phyloP scores from a whole-genome alignment of 1,284 basidiomycete genomes.

The Ustilago trichophora region DNA sequence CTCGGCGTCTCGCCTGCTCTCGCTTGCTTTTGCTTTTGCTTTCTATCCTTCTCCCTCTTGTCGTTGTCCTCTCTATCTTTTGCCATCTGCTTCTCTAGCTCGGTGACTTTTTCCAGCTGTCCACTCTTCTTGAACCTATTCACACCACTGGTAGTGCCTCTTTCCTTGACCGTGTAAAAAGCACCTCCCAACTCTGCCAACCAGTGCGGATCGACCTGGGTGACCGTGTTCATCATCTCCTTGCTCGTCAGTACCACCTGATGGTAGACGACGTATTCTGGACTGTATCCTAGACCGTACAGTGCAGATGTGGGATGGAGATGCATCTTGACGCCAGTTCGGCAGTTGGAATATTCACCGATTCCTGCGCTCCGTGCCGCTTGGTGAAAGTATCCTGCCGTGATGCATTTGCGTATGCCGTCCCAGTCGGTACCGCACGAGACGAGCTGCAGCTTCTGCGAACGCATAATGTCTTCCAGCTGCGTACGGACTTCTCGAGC shows the following conservation, averaged over 20 bases:
- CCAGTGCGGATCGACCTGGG: conserved; percentile 66
- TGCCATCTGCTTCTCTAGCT: conserved; percentile 74
- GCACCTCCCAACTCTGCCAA: conserved; percentile 74
- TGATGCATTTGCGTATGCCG: conserved; percentile 93
- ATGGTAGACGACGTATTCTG: conserved; percentile 95
- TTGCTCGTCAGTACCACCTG: conserved; percentile 70
- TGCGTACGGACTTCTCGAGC: conserved; percentile 95
- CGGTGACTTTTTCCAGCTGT: conserved; percentile 87
- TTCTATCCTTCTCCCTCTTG: conserved; percentile 16
- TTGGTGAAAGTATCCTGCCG: conserved; percentile 98
- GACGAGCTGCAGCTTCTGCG: conserved; percentile 90
- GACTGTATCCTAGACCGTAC: conserved; percentile 95
- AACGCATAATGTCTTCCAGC: conserved; percentile 97
- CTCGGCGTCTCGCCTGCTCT: conserved; percentile 16
- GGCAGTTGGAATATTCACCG: conserved; percentile 96
- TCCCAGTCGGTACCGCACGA: conserved; percentile 96
- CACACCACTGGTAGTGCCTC: conserved; percentile 73
- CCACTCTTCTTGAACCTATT: conserved; percentile 74
- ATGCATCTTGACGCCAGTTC: conserved; percentile 85
- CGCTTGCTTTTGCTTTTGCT: conserved; percentile 6
- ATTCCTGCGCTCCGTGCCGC: conserved; percentile 97
- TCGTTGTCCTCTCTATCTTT: conserved; percentile 35
- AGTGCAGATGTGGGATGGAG: conserved; percentile 95
- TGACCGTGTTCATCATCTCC: conserved; percentile 62
- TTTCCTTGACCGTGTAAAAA: conserved; percentile 93